Evolutionary conservation across 495 filamentous ascomycete species (phyloP).

Genomic region (Neurospora sp.): DNA sequence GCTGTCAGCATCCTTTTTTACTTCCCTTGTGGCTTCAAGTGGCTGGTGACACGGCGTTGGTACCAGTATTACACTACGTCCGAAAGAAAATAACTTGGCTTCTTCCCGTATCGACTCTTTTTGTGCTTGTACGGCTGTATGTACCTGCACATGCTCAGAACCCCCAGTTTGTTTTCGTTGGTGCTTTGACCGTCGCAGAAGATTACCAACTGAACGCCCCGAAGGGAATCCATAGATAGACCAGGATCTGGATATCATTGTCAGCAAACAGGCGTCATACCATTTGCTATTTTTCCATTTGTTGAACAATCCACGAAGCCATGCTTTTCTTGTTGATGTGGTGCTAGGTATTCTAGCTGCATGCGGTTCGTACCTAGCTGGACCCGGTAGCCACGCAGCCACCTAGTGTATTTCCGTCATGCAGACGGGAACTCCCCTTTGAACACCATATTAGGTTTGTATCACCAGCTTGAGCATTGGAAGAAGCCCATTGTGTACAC

Average conservation of each 20-base stretch:
- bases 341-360: background rate
- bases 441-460: background rate
- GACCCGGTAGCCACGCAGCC: background rate
- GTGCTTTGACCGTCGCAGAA: background rate
- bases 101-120: background rate
- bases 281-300: background rate
- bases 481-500: background rate
- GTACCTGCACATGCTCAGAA: background rate
- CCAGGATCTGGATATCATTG: background rate
- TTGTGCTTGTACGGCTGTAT: background rate
- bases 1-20: background rate
- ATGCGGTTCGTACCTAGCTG: background rate
- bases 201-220: background rate
- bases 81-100: background rate
- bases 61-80: background rate
- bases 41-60: background rate
- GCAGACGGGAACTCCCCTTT: background rate
- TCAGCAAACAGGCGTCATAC: background rate
- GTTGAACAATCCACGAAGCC: background rate
- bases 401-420: background rate
- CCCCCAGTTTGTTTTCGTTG: background rate
- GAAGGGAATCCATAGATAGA: background rate
- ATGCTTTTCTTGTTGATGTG: background rate
- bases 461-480: background rate
- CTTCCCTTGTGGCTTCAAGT: background rate